These are phyloP conservation scores for Saturnispora dispora DNA, from an alignment of 805 yeast species.

Conservation along the genomic window DNA sequence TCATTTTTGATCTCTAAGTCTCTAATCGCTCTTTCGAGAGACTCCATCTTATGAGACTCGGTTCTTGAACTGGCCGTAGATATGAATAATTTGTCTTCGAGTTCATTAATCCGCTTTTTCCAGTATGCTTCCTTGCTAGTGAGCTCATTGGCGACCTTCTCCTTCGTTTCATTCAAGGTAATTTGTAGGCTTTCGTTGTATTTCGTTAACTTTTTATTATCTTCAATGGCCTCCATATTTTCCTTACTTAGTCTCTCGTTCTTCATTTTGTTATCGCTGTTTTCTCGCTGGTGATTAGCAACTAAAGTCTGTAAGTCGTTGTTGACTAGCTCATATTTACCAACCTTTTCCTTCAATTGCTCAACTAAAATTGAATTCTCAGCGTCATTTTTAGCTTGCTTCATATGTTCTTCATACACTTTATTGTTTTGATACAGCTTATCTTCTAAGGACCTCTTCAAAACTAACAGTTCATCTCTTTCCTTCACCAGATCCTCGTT, in stretches of 20 bases:
- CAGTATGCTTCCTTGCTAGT: slow-evolving; percentile 44
- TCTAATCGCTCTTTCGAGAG: slow-evolving; percentile 43
- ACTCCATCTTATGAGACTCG: slow-evolving; percentile 40
- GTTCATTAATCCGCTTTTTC: slow-evolving; percentile 43
- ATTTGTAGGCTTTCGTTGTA: slow-evolving; percentile 41
- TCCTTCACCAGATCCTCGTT: slow-evolving; percentile 55
- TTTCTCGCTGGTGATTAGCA: slow-evolving; percentile 16
- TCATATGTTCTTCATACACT: slow-evolving; percentile 32
- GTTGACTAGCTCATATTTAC: slow-evolving; percentile 26
- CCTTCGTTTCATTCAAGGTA: slow-evolving; percentile 39
- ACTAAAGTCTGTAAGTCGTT: slow-evolving; percentile 25
- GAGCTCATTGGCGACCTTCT: slow-evolving; percentile 43
- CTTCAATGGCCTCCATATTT: slow-evolving; percentile 51
- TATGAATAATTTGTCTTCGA: slow-evolving; percentile 42
- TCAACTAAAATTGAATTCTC: slow-evolving; percentile 23
- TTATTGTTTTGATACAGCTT: slow-evolving; percentile 34
- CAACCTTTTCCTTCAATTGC: slow-evolving; percentile 29
- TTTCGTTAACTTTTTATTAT: slow-evolving; percentile 53
- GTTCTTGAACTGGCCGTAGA: slow-evolving; percentile 42
- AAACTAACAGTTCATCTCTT: slow-evolving; percentile 48
- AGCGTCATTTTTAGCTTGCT: slow-evolving; percentile 26
- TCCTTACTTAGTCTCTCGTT: slow-evolving; percentile 38
- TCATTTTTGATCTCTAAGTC: slow-evolving; percentile 45
- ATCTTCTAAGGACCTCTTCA: slow-evolving; percentile 38
- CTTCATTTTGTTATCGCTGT: slow-evolving; percentile 16